Evolutionary conservation across 2,329 filamentous ascomycete genomes (phyloP).

Genomic region (Fusarium marasasianum): DNA sequence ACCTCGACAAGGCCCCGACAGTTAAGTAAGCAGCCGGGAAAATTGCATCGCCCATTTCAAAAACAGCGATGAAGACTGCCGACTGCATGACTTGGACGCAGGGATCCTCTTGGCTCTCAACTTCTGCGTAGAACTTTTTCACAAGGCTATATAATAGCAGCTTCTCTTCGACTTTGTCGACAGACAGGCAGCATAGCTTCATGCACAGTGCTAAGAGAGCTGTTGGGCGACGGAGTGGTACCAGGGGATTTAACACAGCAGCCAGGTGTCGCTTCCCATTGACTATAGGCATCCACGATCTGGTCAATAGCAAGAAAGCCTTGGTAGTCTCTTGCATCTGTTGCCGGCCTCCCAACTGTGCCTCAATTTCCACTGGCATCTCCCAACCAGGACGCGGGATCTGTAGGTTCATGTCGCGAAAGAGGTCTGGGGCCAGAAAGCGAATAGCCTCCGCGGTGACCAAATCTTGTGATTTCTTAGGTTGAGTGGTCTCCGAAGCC

Average conservation of each 20-base stretch:
- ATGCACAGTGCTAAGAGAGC: background rate
- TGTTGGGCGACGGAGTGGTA: background rate
- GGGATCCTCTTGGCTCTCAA: background rate
- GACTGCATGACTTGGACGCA: background rate
- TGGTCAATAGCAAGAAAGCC: background rate
- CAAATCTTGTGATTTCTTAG: background rate
- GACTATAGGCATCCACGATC: background rate
- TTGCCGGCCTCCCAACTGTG: accelerated
- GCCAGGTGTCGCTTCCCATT: background rate
- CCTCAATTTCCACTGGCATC: background rate
- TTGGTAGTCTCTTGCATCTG: background rate
- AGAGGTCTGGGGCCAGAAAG: background rate
- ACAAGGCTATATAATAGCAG: background rate
- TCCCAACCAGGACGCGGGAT: background rate
- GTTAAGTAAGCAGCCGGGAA: background rate
- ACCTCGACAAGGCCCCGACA: background rate
- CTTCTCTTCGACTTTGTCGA: background rate
- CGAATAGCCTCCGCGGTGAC: accelerated
- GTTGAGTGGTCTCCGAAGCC: background rate
- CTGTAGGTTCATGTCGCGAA: background rate
- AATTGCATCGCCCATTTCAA: background rate
- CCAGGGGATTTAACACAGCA: background rate
- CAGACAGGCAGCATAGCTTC: background rate
- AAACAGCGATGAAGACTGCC: background rate
- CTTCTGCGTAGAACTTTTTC: background rate